Base-by-base conservation (phyloP, 371 early-diverging fungal genomes). In the Lichtheimia ornata region DNA sequence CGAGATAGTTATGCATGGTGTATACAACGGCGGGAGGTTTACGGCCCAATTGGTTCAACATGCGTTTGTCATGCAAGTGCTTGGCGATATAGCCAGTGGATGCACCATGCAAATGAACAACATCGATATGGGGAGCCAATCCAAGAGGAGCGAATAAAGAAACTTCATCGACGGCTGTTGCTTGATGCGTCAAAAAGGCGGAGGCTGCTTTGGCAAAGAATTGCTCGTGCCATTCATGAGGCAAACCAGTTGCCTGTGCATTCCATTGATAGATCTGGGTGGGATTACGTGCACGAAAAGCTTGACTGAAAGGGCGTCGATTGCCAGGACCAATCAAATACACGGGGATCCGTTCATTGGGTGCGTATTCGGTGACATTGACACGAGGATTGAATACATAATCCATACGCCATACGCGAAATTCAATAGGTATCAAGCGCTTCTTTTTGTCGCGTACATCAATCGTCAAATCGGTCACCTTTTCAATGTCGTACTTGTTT, bases 81-180 rank as follows among this genome's bases (percentile, higher is more conserved):
- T 79, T 70, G 4, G 85, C 70, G 6, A 82, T 70, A 18, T 84
- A 78, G 15, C 86, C 88, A 60, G 84, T 88, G 11, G 86, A 82
- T 1, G 84, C 86, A 6, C 88, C 88, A 59, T 88, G 88, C 9
- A 82, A 56, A 73, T 88, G 88, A 42, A 88, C 82, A 5, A 88
- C 65, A 45, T 86, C 86, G 11, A 88, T 80, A 58, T 49, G 63
- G 0, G 69, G 69, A 3, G 51, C 69, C 52, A 54, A 71, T n/a
- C 44, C 65, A 27, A 62, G 40, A 1, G 80, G 74, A 3, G 83
- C 84, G 73, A 87, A 87, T 11, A 84, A 63, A 0, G 88, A 78
- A 40, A 82, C 71, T 47, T 87, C 88, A 22, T 82, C 68, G 43
- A 70, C 70, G 12, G 72, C 71, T n/a, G 80, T 73, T 1, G 76